Base-by-base conservation (phyloP, 805 yeast genomes). In the Zygoascus biomembranicola region DNA sequence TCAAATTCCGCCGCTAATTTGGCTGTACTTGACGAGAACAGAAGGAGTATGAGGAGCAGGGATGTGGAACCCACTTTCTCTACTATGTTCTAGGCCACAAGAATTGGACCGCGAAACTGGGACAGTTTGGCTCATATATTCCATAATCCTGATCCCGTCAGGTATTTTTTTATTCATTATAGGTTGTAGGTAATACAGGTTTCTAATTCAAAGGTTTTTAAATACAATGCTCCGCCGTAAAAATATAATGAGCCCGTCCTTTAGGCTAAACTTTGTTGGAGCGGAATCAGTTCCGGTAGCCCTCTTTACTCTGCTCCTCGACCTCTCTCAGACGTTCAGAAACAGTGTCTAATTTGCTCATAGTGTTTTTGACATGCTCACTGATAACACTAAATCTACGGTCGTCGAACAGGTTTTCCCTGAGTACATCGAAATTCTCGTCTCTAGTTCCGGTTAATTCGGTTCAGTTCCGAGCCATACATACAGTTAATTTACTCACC, bases 381-480 rank as follows among this genome's bases (percentile, higher is more conserved):
- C 74, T 73, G 57, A 84, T 71, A 47, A 71, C 74, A 23, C 74
- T 77, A 56, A 84, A 82, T 51, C 80, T 76, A 50, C 74, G 76
- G 55, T 77, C 77, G 50, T 75, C 71, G 59, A 77, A 76, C 9
- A 78, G 63, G 20, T 69, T 66, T 13, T 64, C 63, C 45, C 69
- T 63, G 20, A 70, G 61, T 11, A 62, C 59, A 45, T 68, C 75
- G 9, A 68, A 57, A 28, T 62, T 70, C 5, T 59, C 61, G 37
- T 60, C 64, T 43, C 49, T 37, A 32, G 11, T 9, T 9, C 13
- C 26, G n/a, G 41, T 55, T 42, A 51, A 31, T 42, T n/a, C 16
- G 44, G 5, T 51, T 37, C 26, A 42, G 13, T 18, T 42, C 44
- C 20, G 58, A 23, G 28, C 51, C 49, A 52, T 59, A 62, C 43